A percentile compares a stretch with the other conserved stretches of the same genome.
Evolutionary conservation across 108 stramenopile genomes (phyloP).

Genomic region (Nitzschia sp.): DNA sequence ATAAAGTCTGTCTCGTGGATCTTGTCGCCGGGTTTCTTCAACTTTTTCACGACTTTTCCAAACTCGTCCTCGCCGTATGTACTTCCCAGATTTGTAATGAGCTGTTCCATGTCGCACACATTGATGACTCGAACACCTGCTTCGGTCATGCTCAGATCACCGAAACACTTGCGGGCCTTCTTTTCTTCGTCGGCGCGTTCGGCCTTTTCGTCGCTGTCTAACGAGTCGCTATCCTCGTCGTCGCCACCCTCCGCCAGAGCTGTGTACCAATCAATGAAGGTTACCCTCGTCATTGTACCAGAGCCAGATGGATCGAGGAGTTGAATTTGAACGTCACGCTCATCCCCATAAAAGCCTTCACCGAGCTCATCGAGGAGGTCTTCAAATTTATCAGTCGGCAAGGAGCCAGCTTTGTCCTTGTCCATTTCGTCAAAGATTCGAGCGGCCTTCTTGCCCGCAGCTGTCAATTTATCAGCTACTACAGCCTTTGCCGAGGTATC

Average conservation of each 20-base stretch:
- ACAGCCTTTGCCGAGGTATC: background rate
- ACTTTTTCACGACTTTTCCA: constrained; percentile 53
- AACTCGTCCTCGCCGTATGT: constrained; percentile 90
- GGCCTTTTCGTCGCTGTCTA: constrained; percentile 43
- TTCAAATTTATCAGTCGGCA: constrained; percentile 59
- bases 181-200: constrained; percentile 69
- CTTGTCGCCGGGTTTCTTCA: constrained; percentile 34
- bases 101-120: constrained; percentile 54
- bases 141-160: constrained; percentile 5
- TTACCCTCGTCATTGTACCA: constrained; percentile 43
- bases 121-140: constrained; percentile 32
- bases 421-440: constrained; percentile 51
- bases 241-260: constrained; percentile 36
- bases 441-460: constrained; percentile 6
- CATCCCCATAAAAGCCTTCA: constrained; percentile 87
- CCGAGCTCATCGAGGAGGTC: constrained; percentile 71
- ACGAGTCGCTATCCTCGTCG: constrained; percentile 50
- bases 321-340: constrained; percentile 61
- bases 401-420: constrained; percentile 30
- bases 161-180: constrained; percentile 56
- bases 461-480: background rate
- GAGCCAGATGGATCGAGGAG: constrained; percentile 49
- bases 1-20: constrained; percentile 57
- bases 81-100: constrained; percentile 82
- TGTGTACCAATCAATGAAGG: constrained; percentile 77